phyloP scores from a whole-genome alignment of 257 asterid species.

The Solanum neorickii region DNA sequence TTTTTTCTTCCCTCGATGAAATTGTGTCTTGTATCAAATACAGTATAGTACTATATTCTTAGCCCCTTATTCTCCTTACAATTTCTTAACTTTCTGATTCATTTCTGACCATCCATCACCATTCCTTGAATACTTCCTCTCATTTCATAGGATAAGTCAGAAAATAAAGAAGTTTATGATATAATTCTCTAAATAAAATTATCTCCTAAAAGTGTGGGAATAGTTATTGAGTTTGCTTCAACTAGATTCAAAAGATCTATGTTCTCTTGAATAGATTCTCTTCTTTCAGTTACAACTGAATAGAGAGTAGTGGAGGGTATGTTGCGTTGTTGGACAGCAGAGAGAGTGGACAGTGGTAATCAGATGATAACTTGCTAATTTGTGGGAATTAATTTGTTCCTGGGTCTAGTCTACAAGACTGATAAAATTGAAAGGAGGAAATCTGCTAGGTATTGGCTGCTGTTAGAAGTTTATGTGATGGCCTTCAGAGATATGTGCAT shows the following conservation, averaged over 20 bases:
- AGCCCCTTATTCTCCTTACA: not conserved
- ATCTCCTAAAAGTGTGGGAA: not conserved
- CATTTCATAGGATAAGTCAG: not conserved
- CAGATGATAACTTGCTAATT: not conserved
- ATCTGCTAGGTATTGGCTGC: not conserved
- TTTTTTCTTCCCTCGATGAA: not conserved
- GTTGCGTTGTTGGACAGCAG: not conserved
- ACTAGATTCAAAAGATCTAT: not conserved
- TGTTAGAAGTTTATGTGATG: not conserved
- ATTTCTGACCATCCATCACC: not conserved
- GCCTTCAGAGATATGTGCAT: not conserved
- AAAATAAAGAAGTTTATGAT: not conserved
- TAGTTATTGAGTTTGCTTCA: not conserved
- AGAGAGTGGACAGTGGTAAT: not conserved
- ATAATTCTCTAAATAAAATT: not conserved
- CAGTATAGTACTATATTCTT: not conserved
- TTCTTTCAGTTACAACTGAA: not conserved
- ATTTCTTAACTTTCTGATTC: not conserved
- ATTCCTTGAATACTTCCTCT: not conserved
- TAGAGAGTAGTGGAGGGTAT: not conserved
- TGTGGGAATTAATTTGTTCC: not conserved
- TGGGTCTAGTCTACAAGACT: not conserved
- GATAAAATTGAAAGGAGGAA: not conserved
- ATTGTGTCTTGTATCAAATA: not conserved
- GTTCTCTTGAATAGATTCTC: not conserved